Evolutionary conservation across 306 rosid species (phyloP).

Genomic region (Alnus glutinosa): DNA sequence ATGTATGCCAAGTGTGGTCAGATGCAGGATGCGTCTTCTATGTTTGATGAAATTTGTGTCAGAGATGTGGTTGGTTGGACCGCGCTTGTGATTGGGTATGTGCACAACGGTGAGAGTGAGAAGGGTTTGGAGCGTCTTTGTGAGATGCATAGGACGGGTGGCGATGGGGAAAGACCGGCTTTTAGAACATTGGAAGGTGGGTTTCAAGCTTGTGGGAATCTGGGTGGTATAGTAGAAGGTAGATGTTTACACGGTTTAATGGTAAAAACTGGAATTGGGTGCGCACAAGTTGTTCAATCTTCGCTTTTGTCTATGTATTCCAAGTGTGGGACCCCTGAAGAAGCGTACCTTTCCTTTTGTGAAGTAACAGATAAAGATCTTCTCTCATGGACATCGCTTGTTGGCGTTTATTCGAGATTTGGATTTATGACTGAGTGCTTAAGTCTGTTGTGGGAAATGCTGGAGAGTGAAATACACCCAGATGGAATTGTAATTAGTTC

Average conservation of each 20-base stretch:
- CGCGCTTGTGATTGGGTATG: conserved; percentile 61
- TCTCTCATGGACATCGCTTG: conserved; percentile 66
- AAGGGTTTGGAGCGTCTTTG: conserved; percentile 60
- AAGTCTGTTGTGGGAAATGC: conserved; percentile 60
- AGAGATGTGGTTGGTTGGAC: conserved; percentile 88
- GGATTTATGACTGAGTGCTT: conserved; percentile 57
- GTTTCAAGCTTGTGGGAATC: conserved; percentile 69
- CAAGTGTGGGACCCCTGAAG: conserved; percentile 56
- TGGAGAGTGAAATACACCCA: conserved; percentile 36
- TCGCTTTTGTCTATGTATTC: conserved; percentile 68
- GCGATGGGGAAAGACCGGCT: conserved; percentile 50
- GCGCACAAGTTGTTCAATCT: conserved; percentile 48
- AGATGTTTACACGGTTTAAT: conserved; percentile 65
- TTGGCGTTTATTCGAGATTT: conserved; percentile 60
- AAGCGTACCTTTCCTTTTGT: conserved; percentile 53
- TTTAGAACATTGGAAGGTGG: conserved; percentile 74
- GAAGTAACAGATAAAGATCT: conserved; percentile 55
- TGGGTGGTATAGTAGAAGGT: conserved; percentile 56
- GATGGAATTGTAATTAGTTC: conserved; percentile 68
- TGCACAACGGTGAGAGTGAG: conserved; percentile 64
- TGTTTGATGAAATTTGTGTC: conserved; percentile 65
- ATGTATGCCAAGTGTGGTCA: conserved; percentile 58
- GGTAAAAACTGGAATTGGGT: conserved; percentile 55
- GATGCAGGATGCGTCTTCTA: conserved; percentile 37
- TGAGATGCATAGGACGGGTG: conserved; percentile 66